These are phyloP conservation scores for Daldinia concentrica DNA, from an alignment of 495 filamentous ascomycete species.

Conservation along the genomic window DNA sequence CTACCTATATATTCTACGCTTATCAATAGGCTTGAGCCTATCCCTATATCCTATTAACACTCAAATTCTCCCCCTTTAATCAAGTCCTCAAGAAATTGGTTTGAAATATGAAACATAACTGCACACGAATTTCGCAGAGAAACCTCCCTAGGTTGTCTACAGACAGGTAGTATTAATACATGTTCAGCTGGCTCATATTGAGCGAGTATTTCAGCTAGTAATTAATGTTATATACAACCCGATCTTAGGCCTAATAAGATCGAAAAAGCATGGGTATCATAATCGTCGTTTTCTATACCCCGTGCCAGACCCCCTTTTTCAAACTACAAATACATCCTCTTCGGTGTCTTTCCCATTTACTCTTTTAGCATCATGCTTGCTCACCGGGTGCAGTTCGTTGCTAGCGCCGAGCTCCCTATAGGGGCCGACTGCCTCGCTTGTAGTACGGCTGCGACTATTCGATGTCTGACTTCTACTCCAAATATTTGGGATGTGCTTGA, in stretches of 20 bases:
- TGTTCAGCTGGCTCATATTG: background rate
- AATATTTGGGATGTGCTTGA: constrained; percentile 33
- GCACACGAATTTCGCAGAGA: background rate
- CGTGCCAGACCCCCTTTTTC: background rate
- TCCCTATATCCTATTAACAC: background rate
- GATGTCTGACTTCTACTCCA: constrained; percentile 21
- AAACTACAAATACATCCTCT: constrained; percentile 11
- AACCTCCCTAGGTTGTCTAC: too few species aligned
- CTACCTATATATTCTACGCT: background rate
- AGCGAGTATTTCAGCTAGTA: background rate
- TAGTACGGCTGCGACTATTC: constrained; percentile 14
- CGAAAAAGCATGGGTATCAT: background rate
- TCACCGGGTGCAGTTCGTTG: constrained; percentile 23
- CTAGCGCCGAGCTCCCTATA: constrained; percentile 30
- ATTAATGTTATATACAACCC: background rate
- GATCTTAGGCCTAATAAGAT: background rate
- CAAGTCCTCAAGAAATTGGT: background rate
- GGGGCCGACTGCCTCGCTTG: constrained; percentile 25
- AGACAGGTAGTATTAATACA: background rate
- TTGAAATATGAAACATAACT: background rate
- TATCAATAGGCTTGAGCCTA: background rate
- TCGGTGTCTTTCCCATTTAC: background rate
- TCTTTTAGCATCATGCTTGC: background rate
- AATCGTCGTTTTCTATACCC: background rate
- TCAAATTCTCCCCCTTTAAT: background rate